Percentiles rank a stretch among this genome's conserved stretches.
These are phyloP conservation scores for Echinosophora koreensis DNA, from an alignment of 306 rosid species.

Conservation along the genomic window DNA sequence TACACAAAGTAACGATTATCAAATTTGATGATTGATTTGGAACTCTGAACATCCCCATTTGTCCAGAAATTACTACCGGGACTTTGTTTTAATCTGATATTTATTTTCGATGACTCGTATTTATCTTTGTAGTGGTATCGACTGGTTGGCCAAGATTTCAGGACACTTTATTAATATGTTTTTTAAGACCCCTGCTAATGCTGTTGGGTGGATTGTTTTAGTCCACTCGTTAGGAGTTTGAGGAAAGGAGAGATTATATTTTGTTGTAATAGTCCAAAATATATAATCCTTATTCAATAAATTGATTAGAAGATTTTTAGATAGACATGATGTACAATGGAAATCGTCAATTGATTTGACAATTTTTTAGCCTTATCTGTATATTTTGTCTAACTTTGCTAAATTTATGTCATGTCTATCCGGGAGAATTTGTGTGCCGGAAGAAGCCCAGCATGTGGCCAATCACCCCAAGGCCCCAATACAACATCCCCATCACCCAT, in stretches of 20 bases:
- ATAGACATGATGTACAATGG: neutral
- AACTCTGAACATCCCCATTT: neutral
- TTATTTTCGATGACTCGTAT: neutral
- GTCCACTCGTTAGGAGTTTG: too few relatives aligned
- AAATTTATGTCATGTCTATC: neutral
- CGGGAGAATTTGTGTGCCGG: neutral
- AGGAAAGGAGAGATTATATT: too few relatives aligned
- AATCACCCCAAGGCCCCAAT: neutral
- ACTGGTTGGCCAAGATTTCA: neutral
- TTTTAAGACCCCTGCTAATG: too few relatives aligned
- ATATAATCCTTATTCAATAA: neutral
- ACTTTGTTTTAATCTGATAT: neutral
- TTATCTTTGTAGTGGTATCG: neutral
- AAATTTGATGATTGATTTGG: neutral
- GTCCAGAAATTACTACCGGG: neutral
- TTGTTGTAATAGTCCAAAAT: neutral
- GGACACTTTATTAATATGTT: neutral
- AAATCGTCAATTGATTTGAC: neutral
- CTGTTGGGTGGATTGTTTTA: too few relatives aligned
- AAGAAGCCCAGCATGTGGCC: neutral
- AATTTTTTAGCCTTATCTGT: neutral
- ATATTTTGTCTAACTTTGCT: neutral
- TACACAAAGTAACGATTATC: neutral
- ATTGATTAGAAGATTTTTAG: neutral
- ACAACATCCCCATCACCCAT: neutral